Evolutionary conservation across 225 moss, liverwort and hornwort species (phyloP), one percentile per base, ranked within the genome.

Genomic region (Thuidium tamariscinum): DNA sequence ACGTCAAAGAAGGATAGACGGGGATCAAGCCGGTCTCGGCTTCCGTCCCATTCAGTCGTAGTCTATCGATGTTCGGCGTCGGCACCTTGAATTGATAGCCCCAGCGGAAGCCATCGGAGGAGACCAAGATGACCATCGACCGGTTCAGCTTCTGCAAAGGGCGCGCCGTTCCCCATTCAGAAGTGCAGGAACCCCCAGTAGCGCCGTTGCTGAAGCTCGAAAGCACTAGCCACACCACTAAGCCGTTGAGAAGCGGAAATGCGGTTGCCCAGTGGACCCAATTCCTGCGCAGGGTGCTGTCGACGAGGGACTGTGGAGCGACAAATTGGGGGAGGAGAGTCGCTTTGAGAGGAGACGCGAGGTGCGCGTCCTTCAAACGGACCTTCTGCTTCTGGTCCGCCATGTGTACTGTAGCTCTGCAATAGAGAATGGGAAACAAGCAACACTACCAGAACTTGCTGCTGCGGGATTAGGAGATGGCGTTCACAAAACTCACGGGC

Each of bases 1-100:
- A 97, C 6, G 98, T 98, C 44, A 96, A 85, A 3, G 98, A 90
- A 2, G 98, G 98, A 54, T 89, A 98, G 23, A 98, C 96, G 6
- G 98, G 95, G 19, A 97, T 92, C 88, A 98, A 86, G 16, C 98
- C 98, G 22, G 92, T 86, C 82, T 93, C 95, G 25, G 95, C 94
- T 79, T 98, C 98, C 17, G 95, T 97, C 16, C 98, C 98, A 36
- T 98, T 96, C 84, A 90, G 32, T 13, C 98, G 89, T 77, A 98
- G 42, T 60, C 93, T 88, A 23, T 97, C 94, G 22, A 98, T 95
- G 74, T 97, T 96, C n/a, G 95, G 98, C 63, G 95, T 95, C 19
- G 95, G 64, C 55, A 89, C 89, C 82, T 98, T 98, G 56, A 83
- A 86, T 39, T 98, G 89, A 81, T 96, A 98, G 9, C 95, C 93